Conservation (phyloP, 768 basidiomycete genomes). For the Neoboletus brunneissimus region DNA sequence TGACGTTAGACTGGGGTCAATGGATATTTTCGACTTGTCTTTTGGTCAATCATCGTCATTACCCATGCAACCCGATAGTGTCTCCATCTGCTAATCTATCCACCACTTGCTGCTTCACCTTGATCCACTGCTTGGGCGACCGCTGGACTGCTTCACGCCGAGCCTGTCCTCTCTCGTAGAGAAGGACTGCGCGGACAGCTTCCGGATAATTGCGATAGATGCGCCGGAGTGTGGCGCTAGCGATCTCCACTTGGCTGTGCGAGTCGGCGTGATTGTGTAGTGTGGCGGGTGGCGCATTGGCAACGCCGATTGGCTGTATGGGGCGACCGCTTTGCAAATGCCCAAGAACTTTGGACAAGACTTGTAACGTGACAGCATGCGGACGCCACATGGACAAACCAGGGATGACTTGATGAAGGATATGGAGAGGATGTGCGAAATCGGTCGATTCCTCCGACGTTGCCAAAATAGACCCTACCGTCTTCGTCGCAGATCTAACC, state of each 20-base stretch:
- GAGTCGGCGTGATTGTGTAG: conserved; percentile 21
- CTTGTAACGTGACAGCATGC: conserved; percentile 47
- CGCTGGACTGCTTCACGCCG: conserved; percentile 19
- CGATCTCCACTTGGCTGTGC: conserved; percentile 28
- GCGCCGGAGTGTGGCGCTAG: conserved; percentile 40
- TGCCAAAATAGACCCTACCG: conserved; percentile 11
- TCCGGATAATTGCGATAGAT: conserved; percentile 54
- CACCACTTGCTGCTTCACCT: conserved; percentile 14
- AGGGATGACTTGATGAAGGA: conserved; percentile 63
- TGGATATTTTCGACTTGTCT: conserved; percentile 11
- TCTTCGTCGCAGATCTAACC: conserved; percentile 18
- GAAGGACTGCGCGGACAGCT: conserved; percentile 33
- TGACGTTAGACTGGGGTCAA: conserved; percentile 21
- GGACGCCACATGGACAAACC: conserved; percentile 65
- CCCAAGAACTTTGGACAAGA: conserved; percentile 45
- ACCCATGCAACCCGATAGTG: conserved; percentile 18
- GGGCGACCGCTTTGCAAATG: conserved; percentile 51
- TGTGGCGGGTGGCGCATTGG: conserved; percentile 21
- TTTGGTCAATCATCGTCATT: conserved; percentile 20
- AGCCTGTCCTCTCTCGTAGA: conserved; percentile 34
- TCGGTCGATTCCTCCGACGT: conserved; percentile 35
- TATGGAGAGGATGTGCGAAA: conserved; percentile 55
- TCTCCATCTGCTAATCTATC: conserved; percentile 28
- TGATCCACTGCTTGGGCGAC: conserved; percentile 20
- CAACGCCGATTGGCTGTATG: conserved; percentile 40